Conservation (phyloP, 345 rosid species). For the Mallotus nudiflorus region DNA sequence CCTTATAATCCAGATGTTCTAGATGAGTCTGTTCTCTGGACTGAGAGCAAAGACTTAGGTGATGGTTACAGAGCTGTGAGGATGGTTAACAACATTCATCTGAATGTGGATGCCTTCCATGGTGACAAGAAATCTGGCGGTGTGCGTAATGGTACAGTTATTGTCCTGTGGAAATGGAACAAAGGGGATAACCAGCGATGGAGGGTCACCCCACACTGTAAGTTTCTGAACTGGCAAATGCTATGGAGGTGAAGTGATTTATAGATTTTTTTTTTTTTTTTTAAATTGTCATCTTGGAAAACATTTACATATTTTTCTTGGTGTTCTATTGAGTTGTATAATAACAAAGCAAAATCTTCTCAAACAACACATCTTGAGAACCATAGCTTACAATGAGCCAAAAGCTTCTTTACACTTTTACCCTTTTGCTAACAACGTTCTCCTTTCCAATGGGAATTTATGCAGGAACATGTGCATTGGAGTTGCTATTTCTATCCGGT, state of each 20-base stretch:
- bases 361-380: background rate
- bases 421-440: background rate
- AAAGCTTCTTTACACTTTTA: background rate
- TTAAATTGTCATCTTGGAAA: no score
- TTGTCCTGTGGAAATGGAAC: slow-evolving; percentile 84
- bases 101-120: slow-evolving; percentile 79
- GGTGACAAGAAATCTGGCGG: slow-evolving; percentile 74
- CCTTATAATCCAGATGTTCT: slow-evolving; percentile 56
- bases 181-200: slow-evolving; percentile 85
- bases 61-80: slow-evolving; percentile 53
- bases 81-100: slow-evolving; percentile 66
- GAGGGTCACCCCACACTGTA: slow-evolving; percentile 74
- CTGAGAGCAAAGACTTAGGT: slow-evolving; percentile 55
- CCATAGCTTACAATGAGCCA: background rate
- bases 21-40: slow-evolving; percentile 76
- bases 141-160: slow-evolving; percentile 63
- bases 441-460: background rate
- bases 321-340: background rate
- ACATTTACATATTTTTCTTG: no score
- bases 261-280: background rate
- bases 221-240: slow-evolving; percentile 30
- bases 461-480: slow-evolving; percentile 28
- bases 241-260: no score
- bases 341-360: background rate
- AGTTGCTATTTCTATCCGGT: slow-evolving; percentile 11